Evolutionary conservation across 306 rosid genomes (phyloP), one percentile per base, ranked within the genome.

Genomic region (Corylus americana): DNA sequence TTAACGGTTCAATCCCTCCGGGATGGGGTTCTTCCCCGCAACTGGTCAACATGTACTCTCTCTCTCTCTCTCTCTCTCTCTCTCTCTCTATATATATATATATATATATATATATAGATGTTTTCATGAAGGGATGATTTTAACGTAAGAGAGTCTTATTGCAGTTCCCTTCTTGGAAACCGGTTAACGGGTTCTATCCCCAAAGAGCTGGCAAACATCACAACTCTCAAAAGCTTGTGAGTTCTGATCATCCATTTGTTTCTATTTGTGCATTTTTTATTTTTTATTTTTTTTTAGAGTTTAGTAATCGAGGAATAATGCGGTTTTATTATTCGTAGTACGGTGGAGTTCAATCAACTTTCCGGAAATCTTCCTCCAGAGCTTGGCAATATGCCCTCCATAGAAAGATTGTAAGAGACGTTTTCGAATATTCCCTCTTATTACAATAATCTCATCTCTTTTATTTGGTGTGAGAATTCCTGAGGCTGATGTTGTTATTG

Each of bases 141-240:
- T 35, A 51, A 29, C 12, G 57, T 7, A 25, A 22, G 35, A 10
- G 58, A 22, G 22, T 72, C 11, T 57, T 79, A 6, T 45, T 79
- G 73, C 79, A 94, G 98, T 67, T 83, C 97, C 55, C 76, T 94
- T 72, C 1, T 77, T 25, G 92, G 87, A 81, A 94, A 94, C 63
- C 88, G 88, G 45, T n/a, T 94, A 63, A 83, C 94, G 0, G 97
- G 97, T 75, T 20, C 89, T 49, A 85, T 94, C 58, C 98, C 98
- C 25, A 78, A 66, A 78, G 98, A 87, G 80, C 49, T 92, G 1
- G 97, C 76, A 82, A 88, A 87, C 71, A 89, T 92, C 76, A 78
- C 83, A 69, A 89, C 96, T 63, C 83, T 94, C 25, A 48, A 67
- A 78, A 87, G 81, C 57, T 90, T 94, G 97, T 94, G 74, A 88